Base-by-base conservation (phyloP, 225 moss, liverwort and hornwort species). In the Thuidium tamariscinum region DNA sequence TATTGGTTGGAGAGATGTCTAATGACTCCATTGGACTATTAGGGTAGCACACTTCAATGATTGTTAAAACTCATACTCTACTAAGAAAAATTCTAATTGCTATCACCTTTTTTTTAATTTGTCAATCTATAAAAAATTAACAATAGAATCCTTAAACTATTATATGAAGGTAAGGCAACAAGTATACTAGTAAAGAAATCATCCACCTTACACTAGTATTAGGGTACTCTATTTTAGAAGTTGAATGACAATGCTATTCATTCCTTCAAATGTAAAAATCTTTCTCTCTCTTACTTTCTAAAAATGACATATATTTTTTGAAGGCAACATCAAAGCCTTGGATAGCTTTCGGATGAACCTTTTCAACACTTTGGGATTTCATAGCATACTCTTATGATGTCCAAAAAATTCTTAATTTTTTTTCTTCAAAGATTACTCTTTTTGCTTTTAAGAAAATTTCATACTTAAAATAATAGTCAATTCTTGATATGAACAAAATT, bases 281-380 rank as follows among this genome's bases (percentile, higher is more conserved):
- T 1, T n/a, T 49, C 1, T 49, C 2, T 30, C 0, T 4, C 2
- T 66, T 11, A 18, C 2, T 48, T 10, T 48, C 0, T 32, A 7
- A 22, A n/a, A 4, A 20, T 20, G 34, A 22, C 2, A n/a, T 23
- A 5, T 22, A 34, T 0, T n/a, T 22, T 51, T 3, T 34, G 4
- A 2, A 48, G 6, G 4, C 32, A 32, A 34, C 7, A 73, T 48
- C 2, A 19, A 11, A 73, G 7, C 1, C 4, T 19, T 19, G 1
- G 7, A 49, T 74, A 0, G 0, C 3, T 74, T 73, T 49, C 1
- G 2, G 3, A 0, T 13, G 4, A 4, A 74, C 0, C 12, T 74
- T 51, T 74, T 74, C 11, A 48, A 32, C 1, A 49, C 49, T 34
- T 49, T 13, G 1, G 4, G 10, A 34, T 51, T 34, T 34, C 11